phyloP scores from a whole-genome alignment of 2,329 filamentous ascomycete species.

The Trichoderma polysporum region DNA sequence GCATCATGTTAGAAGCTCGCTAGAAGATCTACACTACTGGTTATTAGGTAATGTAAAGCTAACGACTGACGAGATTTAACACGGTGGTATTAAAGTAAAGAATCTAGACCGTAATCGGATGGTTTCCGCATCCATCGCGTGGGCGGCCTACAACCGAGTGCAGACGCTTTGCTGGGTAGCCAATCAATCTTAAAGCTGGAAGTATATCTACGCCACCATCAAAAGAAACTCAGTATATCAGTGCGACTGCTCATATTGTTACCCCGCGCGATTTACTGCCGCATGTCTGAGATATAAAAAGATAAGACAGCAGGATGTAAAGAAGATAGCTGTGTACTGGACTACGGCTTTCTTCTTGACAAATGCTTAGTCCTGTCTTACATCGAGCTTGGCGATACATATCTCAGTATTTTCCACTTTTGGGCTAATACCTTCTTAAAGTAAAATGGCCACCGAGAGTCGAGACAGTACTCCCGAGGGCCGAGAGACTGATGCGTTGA shows the following conservation, averaged over 20 bases:
- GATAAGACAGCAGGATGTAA: background rate
- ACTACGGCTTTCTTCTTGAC: background rate
- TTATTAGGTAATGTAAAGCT: background rate
- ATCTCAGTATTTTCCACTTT: background rate
- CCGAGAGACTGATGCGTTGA: background rate
- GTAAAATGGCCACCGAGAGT: background rate
- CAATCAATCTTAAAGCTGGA: background rate
- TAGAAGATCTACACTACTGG: background rate
- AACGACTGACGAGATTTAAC: background rate
- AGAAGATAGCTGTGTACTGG: background rate
- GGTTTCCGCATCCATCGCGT: background rate
- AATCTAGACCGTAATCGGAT: background rate
- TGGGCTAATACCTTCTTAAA: background rate
- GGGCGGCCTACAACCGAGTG: slow-evolving; percentile 11
- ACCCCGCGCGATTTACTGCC: background rate
- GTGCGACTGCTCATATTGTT: background rate
- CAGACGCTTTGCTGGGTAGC: background rate
- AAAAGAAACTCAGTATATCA: slow-evolving; percentile 6
- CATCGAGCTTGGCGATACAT: background rate
- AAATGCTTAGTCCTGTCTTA: background rate
- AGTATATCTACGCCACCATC: background rate
- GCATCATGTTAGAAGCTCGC: background rate
- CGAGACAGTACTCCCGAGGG: background rate
- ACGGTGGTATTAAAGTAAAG: background rate
- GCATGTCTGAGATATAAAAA: background rate